Conservation (phyloP, 495 filamentous ascomycete genomes). For the Neohortaea acidophila region DNA sequence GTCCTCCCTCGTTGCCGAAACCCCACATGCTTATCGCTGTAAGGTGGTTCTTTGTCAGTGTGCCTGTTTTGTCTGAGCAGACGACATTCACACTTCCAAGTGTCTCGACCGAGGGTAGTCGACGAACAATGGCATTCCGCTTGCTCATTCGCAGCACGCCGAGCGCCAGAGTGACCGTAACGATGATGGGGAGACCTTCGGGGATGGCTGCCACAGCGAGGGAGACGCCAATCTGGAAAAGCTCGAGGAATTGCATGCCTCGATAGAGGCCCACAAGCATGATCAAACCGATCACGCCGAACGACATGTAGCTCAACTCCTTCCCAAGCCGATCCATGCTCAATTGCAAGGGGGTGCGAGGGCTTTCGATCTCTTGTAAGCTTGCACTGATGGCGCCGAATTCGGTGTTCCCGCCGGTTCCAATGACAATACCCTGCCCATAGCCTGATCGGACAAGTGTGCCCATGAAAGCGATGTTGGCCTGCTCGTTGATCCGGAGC, state of each 20-base stretch:
- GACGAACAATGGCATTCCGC: constrained; percentile 82
- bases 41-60: constrained; percentile 95
- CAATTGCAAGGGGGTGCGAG: constrained; percentile 78
- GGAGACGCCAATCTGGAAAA: constrained; percentile 95
- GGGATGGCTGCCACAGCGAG: constrained; percentile 94
- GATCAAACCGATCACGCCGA: constrained; percentile 86
- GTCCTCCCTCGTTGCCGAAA: constrained; percentile 47
- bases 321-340: constrained; percentile 95
- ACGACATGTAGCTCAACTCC: constrained; percentile 88
- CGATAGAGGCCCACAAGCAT: constrained; percentile 76
- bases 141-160: constrained; percentile 93
- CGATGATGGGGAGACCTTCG: constrained; percentile 93
- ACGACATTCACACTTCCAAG: constrained; percentile 97
- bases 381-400: constrained; percentile 94
- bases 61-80: constrained; percentile 96
- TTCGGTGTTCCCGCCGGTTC: constrained; percentile 80
- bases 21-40: constrained; percentile 95
- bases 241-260: constrained; percentile 76
- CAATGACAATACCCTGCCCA: constrained; percentile 87
- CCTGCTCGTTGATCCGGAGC: constrained; percentile 48
- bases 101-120: constrained; percentile 91
- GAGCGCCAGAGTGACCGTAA: constrained; percentile 87
- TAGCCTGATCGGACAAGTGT: constrained; percentile 93
- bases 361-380: constrained; percentile 84
- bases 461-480: constrained; percentile 95